A percentile compares a stretch with the other conserved stretches of the same genome.
phyloP scores from a whole-genome alignment of 768 basidiomycete species.

The Leucosporidium creatinivorum region DNA sequence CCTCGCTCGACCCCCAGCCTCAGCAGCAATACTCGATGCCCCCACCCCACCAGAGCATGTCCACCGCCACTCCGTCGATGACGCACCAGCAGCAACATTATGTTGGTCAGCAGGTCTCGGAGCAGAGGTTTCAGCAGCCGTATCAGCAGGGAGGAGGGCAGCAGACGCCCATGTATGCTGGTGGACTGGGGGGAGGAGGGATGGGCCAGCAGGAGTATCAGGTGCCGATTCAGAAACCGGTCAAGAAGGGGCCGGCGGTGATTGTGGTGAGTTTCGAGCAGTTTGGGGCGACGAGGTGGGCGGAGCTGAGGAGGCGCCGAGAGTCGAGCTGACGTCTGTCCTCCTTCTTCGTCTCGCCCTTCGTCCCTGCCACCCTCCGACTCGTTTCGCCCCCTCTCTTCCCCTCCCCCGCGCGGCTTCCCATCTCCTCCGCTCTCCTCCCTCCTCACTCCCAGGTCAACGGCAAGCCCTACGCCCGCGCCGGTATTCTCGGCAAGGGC shows the following conservation, averaged over 20 bases:
- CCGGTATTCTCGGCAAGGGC: slow-evolving; percentile 66
- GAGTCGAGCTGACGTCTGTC: too few relatives aligned
- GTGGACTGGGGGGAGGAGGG: too few relatives aligned
- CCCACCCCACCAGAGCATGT: slow-evolving; percentile 24
- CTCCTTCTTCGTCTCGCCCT: background rate
- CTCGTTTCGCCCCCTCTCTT: too few relatives aligned
- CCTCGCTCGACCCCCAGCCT: background rate
- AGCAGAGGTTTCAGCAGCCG: slow-evolving; percentile 15
- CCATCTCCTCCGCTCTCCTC: too few relatives aligned
- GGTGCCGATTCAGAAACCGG: slow-evolving; percentile 7
- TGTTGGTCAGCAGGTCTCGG: slow-evolving; percentile 6
- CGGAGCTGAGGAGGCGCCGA: too few relatives aligned
- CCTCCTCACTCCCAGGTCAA: slow-evolving; percentile 22
- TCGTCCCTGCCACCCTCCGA: background rate
- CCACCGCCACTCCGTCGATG: slow-evolving; percentile 26
- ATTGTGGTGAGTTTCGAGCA: slow-evolving; percentile 12
- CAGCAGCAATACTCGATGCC: slow-evolving; percentile 16
- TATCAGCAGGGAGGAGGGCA: slow-evolving; percentile 12
- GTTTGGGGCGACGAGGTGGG: too few relatives aligned
- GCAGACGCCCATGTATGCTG: slow-evolving; percentile 1
- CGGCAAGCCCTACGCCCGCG: slow-evolving; percentile 34
- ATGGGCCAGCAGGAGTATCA: slow-evolving; percentile 1
- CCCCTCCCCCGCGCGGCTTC: background rate
- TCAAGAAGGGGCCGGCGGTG: slow-evolving; percentile 1
- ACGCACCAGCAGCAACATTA: slow-evolving; percentile 28